Evolutionary conservation across 2,329 filamentous ascomycete genomes (phyloP).

Genomic region (Rhexocercosporidium sp.): DNA sequence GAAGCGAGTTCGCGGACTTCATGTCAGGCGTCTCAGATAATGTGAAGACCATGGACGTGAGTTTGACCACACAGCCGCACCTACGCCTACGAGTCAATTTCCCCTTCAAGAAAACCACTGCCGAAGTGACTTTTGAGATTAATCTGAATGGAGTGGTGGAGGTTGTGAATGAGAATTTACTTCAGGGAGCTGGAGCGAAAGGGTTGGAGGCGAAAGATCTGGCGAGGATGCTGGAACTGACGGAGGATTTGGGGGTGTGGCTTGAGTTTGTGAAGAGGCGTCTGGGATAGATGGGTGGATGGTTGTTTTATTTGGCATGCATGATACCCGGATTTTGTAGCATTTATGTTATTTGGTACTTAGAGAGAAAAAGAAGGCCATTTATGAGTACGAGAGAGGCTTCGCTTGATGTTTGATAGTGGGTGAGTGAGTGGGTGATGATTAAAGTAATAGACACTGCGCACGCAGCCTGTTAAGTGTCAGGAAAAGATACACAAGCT

Average conservation of each 20-base stretch:
- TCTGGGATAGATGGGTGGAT: slow-evolving; percentile 29
- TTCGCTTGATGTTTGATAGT: background rate
- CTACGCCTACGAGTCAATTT: slow-evolving; percentile 39
- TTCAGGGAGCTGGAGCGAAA: slow-evolving; percentile 23
- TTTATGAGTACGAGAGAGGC: background rate
- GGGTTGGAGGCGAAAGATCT: slow-evolving; percentile 43
- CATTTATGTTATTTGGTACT: background rate
- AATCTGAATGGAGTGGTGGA: slow-evolving; percentile 39
- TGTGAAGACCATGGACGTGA: slow-evolving; percentile 37
- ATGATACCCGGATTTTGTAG: slow-evolving; percentile 16
- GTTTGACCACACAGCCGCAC: slow-evolving; percentile 37
- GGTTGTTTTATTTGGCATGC: background rate
- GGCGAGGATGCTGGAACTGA: slow-evolving; percentile 51
- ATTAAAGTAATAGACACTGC: no score
- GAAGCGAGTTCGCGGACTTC: slow-evolving; percentile 39
- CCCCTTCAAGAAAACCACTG: slow-evolving; percentile 33
- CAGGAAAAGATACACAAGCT: no score
- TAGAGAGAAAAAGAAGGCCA: background rate
- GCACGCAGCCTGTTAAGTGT: no score
- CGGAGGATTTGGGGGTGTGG: slow-evolving; percentile 56
- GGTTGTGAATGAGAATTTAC: slow-evolving; percentile 39
- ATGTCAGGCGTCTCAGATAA: slow-evolving; percentile 29
- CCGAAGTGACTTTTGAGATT: slow-evolving; percentile 41
- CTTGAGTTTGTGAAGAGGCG: slow-evolving; percentile 51
- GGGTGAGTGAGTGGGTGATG: background rate